Evolutionary conservation across 1,139 yeast genomes (phyloP), one percentile per base, ranked within the genome.

Genomic region (Yamadazyma sp.): DNA sequence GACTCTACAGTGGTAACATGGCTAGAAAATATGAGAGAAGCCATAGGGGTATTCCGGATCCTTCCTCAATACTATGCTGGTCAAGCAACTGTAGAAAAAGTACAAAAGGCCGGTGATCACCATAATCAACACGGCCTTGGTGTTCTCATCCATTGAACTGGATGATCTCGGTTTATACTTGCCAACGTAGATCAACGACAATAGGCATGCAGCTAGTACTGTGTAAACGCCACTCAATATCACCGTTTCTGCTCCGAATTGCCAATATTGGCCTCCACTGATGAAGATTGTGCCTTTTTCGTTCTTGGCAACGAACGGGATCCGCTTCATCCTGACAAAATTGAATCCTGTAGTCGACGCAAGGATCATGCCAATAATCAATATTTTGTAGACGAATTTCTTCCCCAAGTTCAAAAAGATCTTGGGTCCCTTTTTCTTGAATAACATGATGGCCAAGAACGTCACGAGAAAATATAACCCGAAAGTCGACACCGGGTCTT

Each of bases 231-330:
- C 55, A 0, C 77, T 75, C 3, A 83, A 71, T 8, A 79, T 55
- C 5, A 77, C 53, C 2, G 81, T 70, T 55, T 85, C 94, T 4
- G 76, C 60, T 1, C 92, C 92, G 58, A 83, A 80, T 56, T 84
- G 92, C 64, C 79, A 80, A 42, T 73, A 76, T 6, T 62, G 58
- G 1, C 86, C 87, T 5, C 87, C 87, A 47, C 85, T 75, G 37
- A 81, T 75, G 48, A 66, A 69, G 57, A 83, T 59, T 5, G 65
- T 60, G 5, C 77, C 75, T 1, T 70, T 48, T 8, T 73, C 74
- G 49, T 70, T 64, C 40, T 65, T 66, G 1, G 84, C 80, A n/a
- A 84, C 50, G 40, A 85, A 79, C 3, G 91, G 88, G 1, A 79
- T 77, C 2, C 71, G 71, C 47, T 79, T 69, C 41, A 81, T 79